These are phyloP conservation scores for Neoboletus magnificus DNA, from an alignment of 768 basidiomycete species.

Conservation along the genomic window DNA sequence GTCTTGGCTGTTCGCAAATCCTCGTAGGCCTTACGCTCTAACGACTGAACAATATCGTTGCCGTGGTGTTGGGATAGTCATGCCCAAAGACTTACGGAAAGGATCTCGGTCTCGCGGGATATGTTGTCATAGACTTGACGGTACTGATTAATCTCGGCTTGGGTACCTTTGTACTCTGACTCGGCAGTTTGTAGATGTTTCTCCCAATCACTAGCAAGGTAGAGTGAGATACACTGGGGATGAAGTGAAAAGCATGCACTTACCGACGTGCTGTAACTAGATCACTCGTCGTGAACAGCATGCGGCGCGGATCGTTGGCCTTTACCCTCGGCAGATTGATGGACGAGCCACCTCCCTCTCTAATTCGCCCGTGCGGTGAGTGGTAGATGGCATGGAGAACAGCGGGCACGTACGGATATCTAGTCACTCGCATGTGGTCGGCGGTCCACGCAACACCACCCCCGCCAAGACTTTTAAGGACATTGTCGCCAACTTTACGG, in stretches of 20 bases:
- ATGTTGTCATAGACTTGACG: conserved; percentile 29
- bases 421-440: conserved; percentile 60
- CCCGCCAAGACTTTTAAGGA: conserved; percentile 40
- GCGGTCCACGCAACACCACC: conserved; percentile 63
- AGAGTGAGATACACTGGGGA: background rate
- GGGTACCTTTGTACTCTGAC: conserved; percentile 32
- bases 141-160: conserved; percentile 25
- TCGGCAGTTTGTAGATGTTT: conserved; percentile 40
- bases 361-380: conserved; percentile 23
- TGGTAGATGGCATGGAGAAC: background rate
- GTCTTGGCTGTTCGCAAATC: conserved; percentile 34
- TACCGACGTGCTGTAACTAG: conserved; percentile 47
- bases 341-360: conserved; percentile 68
- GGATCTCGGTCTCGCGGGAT: conserved; percentile 28
- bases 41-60: conserved; percentile 9
- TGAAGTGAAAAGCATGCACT: conserved; percentile 13
- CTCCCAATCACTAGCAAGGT: conserved; percentile 43
- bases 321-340: conserved; percentile 34
- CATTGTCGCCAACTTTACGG: conserved; percentile 61
- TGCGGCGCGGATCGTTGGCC: conserved; percentile 36
- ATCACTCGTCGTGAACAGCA: conserved; percentile 55
- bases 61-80: background rate
- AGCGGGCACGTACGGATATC: conserved; percentile 52
- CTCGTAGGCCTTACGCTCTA: conserved; percentile 23
- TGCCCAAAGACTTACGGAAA: conserved; percentile 32